These are phyloP conservation scores for Ceratocystis cacaofunesta DNA, from an alignment of 2,329 filamentous ascomycete genomes.

Conservation along the genomic window DNA sequence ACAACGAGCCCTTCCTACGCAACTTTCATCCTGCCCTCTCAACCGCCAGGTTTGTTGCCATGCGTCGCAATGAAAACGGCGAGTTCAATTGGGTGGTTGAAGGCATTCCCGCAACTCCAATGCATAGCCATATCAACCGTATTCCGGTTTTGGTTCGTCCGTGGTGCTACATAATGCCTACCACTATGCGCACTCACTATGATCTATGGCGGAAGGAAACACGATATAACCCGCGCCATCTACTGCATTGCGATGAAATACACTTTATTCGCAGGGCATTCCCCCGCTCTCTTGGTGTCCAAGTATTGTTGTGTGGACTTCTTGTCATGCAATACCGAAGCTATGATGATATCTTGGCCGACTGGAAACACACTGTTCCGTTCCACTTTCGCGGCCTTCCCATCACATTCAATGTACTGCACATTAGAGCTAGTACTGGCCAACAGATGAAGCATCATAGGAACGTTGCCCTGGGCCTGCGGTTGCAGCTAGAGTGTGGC, in stretches of 20 bases:
- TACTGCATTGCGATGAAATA: conserved; percentile 5
- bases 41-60: not conserved
- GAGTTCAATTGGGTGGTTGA: conserved; percentile 1
- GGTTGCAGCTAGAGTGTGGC: conserved; percentile 1
- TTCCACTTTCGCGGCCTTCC: conserved; percentile 8
- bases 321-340: conserved; percentile 4
- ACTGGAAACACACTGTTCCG: conserved; percentile 8
- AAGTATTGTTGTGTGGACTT: conserved; percentile 8
- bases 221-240: not conserved
- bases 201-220: conserved; percentile 8
- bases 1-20: not conserved
- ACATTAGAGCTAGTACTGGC: conserved; percentile 7
- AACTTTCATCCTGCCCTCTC: conserved; percentile 5
- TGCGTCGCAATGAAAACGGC: conserved; percentile 3
- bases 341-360: conserved; percentile 2
- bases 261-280: not conserved
- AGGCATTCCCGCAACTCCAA: not conserved
- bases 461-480: conserved; percentile 6
- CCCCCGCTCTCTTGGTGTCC: conserved; percentile 4
- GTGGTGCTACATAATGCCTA: conserved; percentile 11
- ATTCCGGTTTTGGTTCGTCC: conserved; percentile 7
- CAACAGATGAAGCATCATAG: not conserved
- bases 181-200: not conserved
- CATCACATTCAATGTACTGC: conserved; percentile 10
- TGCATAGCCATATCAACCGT: not conserved